Evolutionary conservation across 176 grass and related monocot genomes (phyloP).

Genomic region (Carex myosuroides): DNA sequence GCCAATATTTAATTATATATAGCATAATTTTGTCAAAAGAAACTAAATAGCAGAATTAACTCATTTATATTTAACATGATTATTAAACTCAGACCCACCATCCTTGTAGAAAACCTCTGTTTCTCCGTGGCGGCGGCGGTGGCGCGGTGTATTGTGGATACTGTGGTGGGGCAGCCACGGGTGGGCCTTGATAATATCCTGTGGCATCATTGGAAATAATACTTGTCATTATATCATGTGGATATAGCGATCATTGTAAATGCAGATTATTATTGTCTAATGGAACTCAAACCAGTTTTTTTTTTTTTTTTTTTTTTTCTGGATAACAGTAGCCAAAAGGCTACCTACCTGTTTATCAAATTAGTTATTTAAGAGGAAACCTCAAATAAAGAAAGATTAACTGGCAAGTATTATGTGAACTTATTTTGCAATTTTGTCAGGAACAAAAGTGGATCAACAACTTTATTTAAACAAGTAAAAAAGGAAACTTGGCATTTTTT

Average conservation of each 20-base stretch:
- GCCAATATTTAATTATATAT: neutral
- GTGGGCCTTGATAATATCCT: slow-evolving; percentile 49
- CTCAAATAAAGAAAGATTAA: neutral
- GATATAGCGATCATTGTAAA: neutral
- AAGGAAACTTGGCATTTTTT: neutral
- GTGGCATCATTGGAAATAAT: neutral
- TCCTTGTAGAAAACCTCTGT: slow-evolving; percentile 51
- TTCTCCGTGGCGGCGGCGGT: slow-evolving; percentile 27
- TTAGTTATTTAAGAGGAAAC: neutral
- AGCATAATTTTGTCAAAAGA: neutral
- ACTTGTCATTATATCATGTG: neutral
- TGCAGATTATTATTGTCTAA: too few species aligned
- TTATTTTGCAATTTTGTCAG: neutral
- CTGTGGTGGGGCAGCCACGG: slow-evolving; percentile 58
- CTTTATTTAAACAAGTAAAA: neutral
- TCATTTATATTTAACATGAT: neutral
- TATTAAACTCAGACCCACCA: slow-evolving; percentile 24
- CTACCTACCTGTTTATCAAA: too few species aligned
- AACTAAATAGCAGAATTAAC: neutral
- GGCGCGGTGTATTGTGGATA: slow-evolving; percentile 33
- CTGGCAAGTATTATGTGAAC: neutral
- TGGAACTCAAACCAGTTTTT: too few species aligned
- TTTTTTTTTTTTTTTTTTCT: too few species aligned
- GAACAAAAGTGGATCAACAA: neutral
- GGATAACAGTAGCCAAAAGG: too few species aligned